These are phyloP conservation scores for Aspergillus latus DNA, from an alignment of 2,329 filamentous ascomycete genomes.

Conservation along the genomic window DNA sequence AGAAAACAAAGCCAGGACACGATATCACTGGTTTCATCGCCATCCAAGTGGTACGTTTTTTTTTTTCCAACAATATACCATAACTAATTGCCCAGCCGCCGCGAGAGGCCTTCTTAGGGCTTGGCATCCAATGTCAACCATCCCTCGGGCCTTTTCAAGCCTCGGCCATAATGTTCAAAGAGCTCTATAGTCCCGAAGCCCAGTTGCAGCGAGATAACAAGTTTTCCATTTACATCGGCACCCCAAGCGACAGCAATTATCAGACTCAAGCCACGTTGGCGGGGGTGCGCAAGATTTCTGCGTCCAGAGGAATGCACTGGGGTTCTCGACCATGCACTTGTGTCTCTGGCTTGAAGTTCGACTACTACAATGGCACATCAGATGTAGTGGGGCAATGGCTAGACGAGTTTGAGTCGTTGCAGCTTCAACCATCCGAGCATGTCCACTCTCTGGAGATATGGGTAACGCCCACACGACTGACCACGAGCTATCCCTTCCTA, in stretches of 20 bases:
- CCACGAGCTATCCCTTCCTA: background rate
- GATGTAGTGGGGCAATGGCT: constrained; percentile 16
- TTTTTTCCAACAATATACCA: background rate
- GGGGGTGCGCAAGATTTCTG: constrained; percentile 9
- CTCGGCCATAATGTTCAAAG: too few relatives aligned
- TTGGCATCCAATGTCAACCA: background rate
- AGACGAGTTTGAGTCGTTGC: background rate
- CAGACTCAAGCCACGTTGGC: constrained; percentile 16
- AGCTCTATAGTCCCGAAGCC: background rate
- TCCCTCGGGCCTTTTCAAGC: background rate
- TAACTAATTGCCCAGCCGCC: background rate
- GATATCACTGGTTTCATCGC: background rate
- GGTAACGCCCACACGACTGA: constrained; percentile 2
- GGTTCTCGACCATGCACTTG: constrained; percentile 4
- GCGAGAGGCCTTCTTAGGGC: background rate
- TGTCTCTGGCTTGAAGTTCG: constrained; percentile 14
- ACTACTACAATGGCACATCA: constrained; percentile 10
- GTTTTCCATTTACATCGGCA: constrained; percentile 8
- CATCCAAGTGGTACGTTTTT: background rate
- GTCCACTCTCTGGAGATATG: constrained; percentile 11
- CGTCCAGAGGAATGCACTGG: constrained; percentile 6
- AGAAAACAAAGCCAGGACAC: background rate
- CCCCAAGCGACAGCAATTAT: background rate
- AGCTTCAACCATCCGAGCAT: constrained; percentile 6
- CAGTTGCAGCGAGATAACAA: background rate